phyloP scores from a whole-genome alignment of 768 basidiomycete species.

The Leucogyrophana mollusca region DNA sequence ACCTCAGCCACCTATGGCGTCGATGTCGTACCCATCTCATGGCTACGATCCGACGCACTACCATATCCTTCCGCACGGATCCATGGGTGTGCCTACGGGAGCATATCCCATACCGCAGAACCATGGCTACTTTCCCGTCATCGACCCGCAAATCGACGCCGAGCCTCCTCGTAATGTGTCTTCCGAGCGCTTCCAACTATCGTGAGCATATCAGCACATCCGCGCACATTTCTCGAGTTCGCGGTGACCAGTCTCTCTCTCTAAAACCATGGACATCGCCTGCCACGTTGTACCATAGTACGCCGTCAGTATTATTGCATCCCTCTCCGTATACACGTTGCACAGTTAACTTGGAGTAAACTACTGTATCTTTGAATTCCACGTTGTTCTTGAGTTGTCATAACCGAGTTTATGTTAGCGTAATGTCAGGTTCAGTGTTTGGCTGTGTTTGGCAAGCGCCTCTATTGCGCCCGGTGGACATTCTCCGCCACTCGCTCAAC shows the following conservation, averaged over 20 bases:
- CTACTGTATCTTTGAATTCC: too few relatives aligned
- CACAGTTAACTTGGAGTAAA: too few relatives aligned
- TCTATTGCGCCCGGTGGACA: not conserved
- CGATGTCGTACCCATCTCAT: slow-evolving; percentile 21
- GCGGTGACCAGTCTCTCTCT: too few relatives aligned
- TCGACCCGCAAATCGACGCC: slow-evolving; percentile 36
- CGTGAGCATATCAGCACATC: too few relatives aligned
- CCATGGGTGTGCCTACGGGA: slow-evolving; percentile 7
- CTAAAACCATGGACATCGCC: too few relatives aligned
- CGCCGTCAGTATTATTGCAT: too few relatives aligned
- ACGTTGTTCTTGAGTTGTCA: too few relatives aligned
- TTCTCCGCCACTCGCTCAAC: too few relatives aligned
- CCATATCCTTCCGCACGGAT: slow-evolving; percentile 19
- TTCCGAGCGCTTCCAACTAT: slow-evolving; percentile 31
- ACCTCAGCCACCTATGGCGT: slow-evolving; percentile 15
- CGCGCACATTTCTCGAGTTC: too few relatives aligned
- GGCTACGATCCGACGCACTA: slow-evolving; percentile 27
- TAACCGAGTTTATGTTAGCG: too few relatives aligned
- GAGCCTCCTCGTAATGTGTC: slow-evolving; percentile 27
- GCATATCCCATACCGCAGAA: slow-evolving; percentile 23
- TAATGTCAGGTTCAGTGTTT: slow-evolving; percentile 15
- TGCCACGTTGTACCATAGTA: too few relatives aligned
- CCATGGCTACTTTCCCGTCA: slow-evolving; percentile 36
- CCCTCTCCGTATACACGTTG: too few relatives aligned
- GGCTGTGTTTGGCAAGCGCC: slow-evolving; percentile 19